These are phyloP conservation scores for Pichia membranifaciens DNA, from an alignment of 805 yeast species.

Conservation along the genomic window DNA sequence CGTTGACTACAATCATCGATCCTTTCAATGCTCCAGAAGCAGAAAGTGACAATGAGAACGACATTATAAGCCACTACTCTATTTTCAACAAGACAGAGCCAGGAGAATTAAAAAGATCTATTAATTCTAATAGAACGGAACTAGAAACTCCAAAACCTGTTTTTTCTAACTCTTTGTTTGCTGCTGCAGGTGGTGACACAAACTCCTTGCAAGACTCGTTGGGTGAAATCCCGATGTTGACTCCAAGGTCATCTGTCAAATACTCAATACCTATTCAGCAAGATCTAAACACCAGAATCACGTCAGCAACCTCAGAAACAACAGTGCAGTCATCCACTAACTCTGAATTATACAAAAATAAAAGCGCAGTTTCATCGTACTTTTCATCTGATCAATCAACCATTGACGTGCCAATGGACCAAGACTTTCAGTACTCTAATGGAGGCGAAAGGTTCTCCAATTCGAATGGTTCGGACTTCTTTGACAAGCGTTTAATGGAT, in stretches of 20 bases:
- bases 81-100: slow-evolving; percentile 18
- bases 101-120: slow-evolving; percentile 34
- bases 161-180: slow-evolving; percentile 56
- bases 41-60: slow-evolving; percentile 24
- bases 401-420: slow-evolving; percentile 15
- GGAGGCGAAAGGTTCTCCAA: slow-evolving; percentile 14
- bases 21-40: slow-evolving; percentile 39
- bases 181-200: slow-evolving; percentile 42
- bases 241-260: slow-evolving; percentile 14
- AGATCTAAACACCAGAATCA: slow-evolving; percentile 16
- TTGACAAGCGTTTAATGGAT: slow-evolving; percentile 12
- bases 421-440: slow-evolving; percentile 18
- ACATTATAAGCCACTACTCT: slow-evolving; percentile 34
- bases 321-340: slow-evolving; percentile 15
- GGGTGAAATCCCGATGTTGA: slow-evolving; percentile 21
- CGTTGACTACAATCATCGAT: slow-evolving; percentile 44
- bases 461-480: slow-evolving; percentile 6
- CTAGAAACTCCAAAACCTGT: slow-evolving; percentile 62
- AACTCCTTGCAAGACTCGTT: slow-evolving; percentile 19
- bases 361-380: slow-evolving; percentile 16
- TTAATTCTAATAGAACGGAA: slow-evolving; percentile 33
- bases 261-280: slow-evolving; percentile 12
- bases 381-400: slow-evolving; percentile 21
- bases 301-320: slow-evolving; percentile 16
- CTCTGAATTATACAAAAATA: slow-evolving; percentile 13